Evolutionary conservation across 805 yeast genomes (phyloP).

Genomic region (Metschnikowia colocasiae): DNA sequence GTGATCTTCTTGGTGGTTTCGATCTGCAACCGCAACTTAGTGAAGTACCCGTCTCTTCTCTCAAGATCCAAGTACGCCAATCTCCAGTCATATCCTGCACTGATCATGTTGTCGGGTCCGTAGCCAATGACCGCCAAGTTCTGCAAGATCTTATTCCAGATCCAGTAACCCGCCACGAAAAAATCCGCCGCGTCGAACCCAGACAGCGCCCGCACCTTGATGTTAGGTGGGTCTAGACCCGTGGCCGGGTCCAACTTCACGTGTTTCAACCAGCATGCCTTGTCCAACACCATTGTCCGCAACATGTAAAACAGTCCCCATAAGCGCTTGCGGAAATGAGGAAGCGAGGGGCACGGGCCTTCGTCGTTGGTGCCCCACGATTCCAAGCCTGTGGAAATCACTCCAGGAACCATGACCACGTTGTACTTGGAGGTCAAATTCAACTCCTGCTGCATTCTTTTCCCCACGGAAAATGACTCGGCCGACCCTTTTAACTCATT

Average conservation of each 20-base stretch:
- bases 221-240: conserved; percentile 86
- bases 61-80: conserved; percentile 86
- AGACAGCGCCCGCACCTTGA: conserved; percentile 82
- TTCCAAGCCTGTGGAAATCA: conserved; percentile 90
- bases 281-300: conserved; percentile 85
- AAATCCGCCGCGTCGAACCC: conserved; percentile 97
- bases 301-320: conserved; percentile 99
- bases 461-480: conserved; percentile 88
- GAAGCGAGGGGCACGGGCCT: conserved; percentile 73
- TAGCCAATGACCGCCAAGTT: conserved; percentile 92
- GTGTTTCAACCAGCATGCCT: conserved; percentile 90
- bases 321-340: conserved; percentile 83
- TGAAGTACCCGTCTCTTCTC: conserved; percentile 78
- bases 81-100: conserved; percentile 97
- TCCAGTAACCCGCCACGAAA: conserved; percentile 97
- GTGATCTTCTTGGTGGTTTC: conserved; percentile 53
- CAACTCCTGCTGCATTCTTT: conserved; percentile 47
- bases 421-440: conserved; percentile 62
- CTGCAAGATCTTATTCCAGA: conserved; percentile 95
- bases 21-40: conserved; percentile 67
- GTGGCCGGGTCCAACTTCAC: conserved; percentile 85
- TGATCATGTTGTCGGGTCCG: conserved; percentile 83
- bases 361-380: conserved; percentile 78
- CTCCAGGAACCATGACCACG: conserved; percentile 93
- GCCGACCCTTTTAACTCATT: conserved; percentile 50